A percentile compares a stretch with the other conserved stretches of the same genome.
Conservation (phyloP, 1,284 basidiomycete species). For the Naganishia cerealis region DNA sequence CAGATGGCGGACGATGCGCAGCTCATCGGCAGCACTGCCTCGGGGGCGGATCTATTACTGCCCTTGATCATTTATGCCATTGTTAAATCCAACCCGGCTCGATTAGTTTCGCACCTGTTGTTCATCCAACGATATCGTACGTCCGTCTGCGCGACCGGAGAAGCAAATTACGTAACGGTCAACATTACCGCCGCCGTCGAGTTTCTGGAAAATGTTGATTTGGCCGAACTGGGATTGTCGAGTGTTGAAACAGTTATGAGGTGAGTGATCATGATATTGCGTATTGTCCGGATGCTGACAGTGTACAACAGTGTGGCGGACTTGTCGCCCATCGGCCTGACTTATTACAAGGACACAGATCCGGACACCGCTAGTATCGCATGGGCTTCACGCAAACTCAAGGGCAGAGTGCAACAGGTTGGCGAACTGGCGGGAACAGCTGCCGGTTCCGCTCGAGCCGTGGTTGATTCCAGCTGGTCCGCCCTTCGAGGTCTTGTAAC, state of each 20-base stretch:
- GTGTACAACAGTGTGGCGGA: conserved; percentile 64
- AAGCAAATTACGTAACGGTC: conserved; percentile 86
- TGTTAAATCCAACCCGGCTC: conserved; percentile 81
- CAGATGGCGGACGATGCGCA: not conserved
- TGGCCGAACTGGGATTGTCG: conserved; percentile 67
- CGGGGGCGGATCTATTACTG: conserved; percentile 56
- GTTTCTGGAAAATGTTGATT: conserved; percentile 87
- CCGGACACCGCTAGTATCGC: conserved; percentile 49
- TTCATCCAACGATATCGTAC: conserved; percentile 81
- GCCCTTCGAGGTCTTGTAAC: conserved; percentile 67
- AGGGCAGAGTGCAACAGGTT: conserved; percentile 75
- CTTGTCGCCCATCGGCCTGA: conserved; percentile 71
- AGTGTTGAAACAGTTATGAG: conserved; percentile 66
- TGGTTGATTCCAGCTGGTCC: conserved; percentile 79
- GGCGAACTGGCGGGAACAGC: conserved; percentile 66
- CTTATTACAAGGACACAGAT: conserved; percentile 47
- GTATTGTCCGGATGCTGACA: conserved; percentile 5
- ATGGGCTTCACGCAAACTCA: conserved; percentile 53
- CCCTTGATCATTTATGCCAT: conserved; percentile 88
- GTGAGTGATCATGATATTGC: conserved; percentile 45
- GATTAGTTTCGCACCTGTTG: conserved; percentile 78
- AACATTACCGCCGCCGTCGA: conserved; percentile 91
- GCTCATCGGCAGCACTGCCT: conserved; percentile 37
- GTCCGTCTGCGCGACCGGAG: conserved; percentile 69
- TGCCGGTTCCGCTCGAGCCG: conserved; percentile 75